Evolutionary conservation across 2,329 filamentous ascomycete genomes (phyloP), one percentile per base, ranked within the genome.

Genomic region (Zymoseptoria brevis): DNA sequence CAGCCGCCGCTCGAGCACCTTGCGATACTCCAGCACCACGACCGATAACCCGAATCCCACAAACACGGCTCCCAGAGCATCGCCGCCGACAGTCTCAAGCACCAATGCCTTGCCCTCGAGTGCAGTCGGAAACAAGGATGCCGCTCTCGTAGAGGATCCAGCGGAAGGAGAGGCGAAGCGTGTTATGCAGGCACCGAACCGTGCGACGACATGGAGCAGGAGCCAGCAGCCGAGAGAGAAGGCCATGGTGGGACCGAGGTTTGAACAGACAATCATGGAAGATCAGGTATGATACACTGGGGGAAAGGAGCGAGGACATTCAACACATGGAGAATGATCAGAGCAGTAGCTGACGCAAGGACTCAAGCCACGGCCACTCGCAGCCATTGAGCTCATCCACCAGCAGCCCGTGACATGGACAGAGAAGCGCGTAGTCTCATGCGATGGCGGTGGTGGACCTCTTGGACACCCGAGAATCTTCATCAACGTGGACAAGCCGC

Each of bases 401-500:
- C 87, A 92, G 80, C 88, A 96, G 76, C 93, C 92, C 19, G 94
- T 99, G 41, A 83, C 85, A 75, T 99, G 94, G 93, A 89, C 87
- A 60, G 87, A 96, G 73, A 83, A 89, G 64, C 84, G 86, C 62
- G 76, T 89, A 54, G 93, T 95, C 55, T 86, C 86, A 51, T 99
- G 94, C 74, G 92, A 97, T 71, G 94, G 94, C 60, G 94, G 93
- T 60, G 92, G 92, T 67, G 94, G 93, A 52, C 87, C 92, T 30
- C 79, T 89, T 57, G 94, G 94, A 50, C 94, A 99, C 75, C 94
- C 94, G 54, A 84, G 85, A 71, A 88, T 99, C 77, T 99, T 91
- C 75, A 99, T 99, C 83, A 99, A 99, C 78, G 87, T 89, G 66
- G 94, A 99, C 78, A 97, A 96, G 82, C 89, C 94, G 50, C 87